Conservation (phyloP, 176 grass and related monocot species). For the Leersia perrieri region DNA sequence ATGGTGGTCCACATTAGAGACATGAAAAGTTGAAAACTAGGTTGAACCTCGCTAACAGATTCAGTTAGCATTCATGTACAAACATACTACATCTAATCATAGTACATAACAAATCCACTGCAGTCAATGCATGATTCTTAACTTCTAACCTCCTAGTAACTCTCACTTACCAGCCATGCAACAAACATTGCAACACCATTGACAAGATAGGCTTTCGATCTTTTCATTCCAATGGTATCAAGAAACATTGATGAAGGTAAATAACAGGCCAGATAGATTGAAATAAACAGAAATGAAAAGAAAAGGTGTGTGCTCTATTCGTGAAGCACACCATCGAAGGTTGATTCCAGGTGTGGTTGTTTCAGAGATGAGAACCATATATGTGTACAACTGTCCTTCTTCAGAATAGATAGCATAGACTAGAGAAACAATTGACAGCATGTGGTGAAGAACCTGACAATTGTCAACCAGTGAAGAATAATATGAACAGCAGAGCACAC, state of each 20-base stretch:
- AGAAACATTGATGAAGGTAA: conserved; percentile 75
- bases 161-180: conserved; percentile 84
- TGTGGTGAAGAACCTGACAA: conserved; percentile 89
- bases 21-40: background rate
- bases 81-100: background rate
- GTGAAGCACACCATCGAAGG: conserved; percentile 79
- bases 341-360: conserved; percentile 96
- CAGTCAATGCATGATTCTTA: background rate
- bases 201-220: conserved; percentile 82
- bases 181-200: conserved; percentile 85
- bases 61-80: conserved; percentile 2
- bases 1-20: conserved; percentile 10
- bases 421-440: conserved; percentile 73
- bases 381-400: conserved; percentile 94
- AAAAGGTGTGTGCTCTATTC: conserved; percentile 24
- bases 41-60: conserved; percentile 9
- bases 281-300: background rate
- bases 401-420: conserved; percentile 71
- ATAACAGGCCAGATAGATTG: conserved; percentile 22
- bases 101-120: background rate
- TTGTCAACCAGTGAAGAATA: conserved; percentile 6
- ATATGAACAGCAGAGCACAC: background rate
- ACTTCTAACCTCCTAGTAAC: conserved; percentile 5
- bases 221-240: conserved; percentile 94
- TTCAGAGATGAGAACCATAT: conserved; percentile 98